Base-by-base conservation (phyloP, 1,284 basidiomycete species). In the Trametes versicolor region DNA sequence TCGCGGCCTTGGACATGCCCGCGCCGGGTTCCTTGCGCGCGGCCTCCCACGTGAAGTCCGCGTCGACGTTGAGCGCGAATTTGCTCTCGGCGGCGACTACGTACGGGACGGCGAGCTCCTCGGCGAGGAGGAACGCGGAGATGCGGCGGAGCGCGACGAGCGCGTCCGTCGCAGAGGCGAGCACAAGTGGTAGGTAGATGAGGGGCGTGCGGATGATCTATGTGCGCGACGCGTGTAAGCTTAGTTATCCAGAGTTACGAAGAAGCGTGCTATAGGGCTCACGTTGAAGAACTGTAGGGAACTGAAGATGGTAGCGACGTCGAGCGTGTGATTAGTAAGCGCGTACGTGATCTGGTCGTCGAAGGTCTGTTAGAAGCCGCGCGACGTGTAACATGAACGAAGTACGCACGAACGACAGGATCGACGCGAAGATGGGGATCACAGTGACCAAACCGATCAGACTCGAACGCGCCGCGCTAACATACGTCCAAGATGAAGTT, bases 231-330 rank as follows among this genome's bases (percentile, higher is more conserved):
- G 36, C 29, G 19, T 36, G 21, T 27, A 17, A 54, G 29, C 2
- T 6, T 1, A 12, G 15, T n/a, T 12, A 13, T 4, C 9, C 3
- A 8, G 1, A n/a, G n/a, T n/a, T n/a, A n/a, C n/a, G n/a, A 25
- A 13, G 19, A 15, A n/a, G n/a, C n/a, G n/a, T 47, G n/a, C 55
- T 27, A 49, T 17, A 27, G 17, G 15, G 73, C 87, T 67, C 60
- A 94, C 86, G 71, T 91, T 90, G 83, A 95, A 93, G 64, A 91
- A 82, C 66, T 92, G 88, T 15, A 96, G 77, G 13, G 88, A 87
- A 19, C 86, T 85, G 77, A 95, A 95, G 66, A 95, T 90, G 70
- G 85, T 82, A 2, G 90, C 89, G 8, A 92, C 80, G 69, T 89
- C 85, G 43, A 94, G 83, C 2, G 82, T 71, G 74, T 94, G 88